Evolutionary conservation across 2,329 filamentous ascomycete genomes (phyloP), one percentile per base, ranked within the genome.

Genomic region (Aspergillus japonicus): DNA sequence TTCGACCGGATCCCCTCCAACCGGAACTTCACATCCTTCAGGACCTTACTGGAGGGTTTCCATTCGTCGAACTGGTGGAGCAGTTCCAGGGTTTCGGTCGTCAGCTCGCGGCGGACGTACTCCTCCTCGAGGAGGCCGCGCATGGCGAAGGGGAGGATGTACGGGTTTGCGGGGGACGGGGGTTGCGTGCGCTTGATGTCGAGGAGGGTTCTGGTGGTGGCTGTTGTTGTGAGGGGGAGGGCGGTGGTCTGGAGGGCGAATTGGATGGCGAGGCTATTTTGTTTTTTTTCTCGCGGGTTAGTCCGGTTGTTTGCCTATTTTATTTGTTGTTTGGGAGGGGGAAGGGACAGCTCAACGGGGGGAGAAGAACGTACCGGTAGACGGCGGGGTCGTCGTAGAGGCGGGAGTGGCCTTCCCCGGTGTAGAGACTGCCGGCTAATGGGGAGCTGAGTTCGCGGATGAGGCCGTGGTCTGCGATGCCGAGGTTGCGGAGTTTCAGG

Each of bases 21-120:
- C 62, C 95, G 84, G 76, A 96, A 98, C 76, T 96, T 96, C 50
- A 99, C 93, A 76, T 99, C 95, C 78, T 95, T 96, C 59, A 99
- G 78, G 48, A 90, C 90, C 79, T 98, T 99, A 7, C 88, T 96
- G 0, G 82, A 83, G 0, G 95, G 95, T 71, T 90, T 93, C 95
- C 95, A 99, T 56, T 91, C 87, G 73, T 98, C 93, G 75, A 98
- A 99, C 74, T 96, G 87, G 61, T 81, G 82, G n/a, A 99, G 80
- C 54, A 99, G 76, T 70, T 92, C 85, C 61, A 85, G 85, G 6
- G 91, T 92, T 77, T 99, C 95, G 1, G 83, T 78, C 33, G 86
- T 86, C 19, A 96, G 78, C 71, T 96, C 90, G 23, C 86, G 90
- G 74, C 90, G 92, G 24, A 98, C 94, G 69, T 92, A 87, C 19